These are phyloP conservation scores for Chytriomyces hyalinus DNA, from an alignment of 192 early-diverging fungal species.

Conservation along the genomic window DNA sequence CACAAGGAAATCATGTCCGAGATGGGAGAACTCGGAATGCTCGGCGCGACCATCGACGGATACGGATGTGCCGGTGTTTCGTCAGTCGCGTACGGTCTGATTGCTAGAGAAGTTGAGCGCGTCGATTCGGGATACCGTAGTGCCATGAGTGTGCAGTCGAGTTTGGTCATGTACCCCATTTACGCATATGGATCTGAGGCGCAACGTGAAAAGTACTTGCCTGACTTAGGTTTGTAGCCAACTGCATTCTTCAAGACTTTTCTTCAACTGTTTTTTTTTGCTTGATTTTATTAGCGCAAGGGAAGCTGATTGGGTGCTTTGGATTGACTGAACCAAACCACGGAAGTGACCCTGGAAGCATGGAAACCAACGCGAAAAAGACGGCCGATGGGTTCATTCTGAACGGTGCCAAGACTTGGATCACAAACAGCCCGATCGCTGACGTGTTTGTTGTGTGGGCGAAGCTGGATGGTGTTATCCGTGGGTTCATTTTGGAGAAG, in stretches of 20 bases:
- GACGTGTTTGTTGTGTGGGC: conserved; percentile 98
- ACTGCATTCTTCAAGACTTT: neutral
- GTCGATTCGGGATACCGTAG: conserved; percentile 96
- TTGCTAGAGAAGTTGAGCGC: conserved; percentile 94
- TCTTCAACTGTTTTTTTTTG: neutral
- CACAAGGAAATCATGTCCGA: conserved; percentile 90
- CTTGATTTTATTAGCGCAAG: conserved; percentile 63
- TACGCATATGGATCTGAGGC: conserved; percentile 89
- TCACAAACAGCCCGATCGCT: conserved; percentile 97
- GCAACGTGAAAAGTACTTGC: conserved; percentile 92
- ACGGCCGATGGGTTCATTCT: conserved; percentile 75
- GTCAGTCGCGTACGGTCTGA: conserved; percentile 94
- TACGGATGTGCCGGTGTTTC: conserved; percentile 98
- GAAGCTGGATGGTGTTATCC: conserved; percentile 83
- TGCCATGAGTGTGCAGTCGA: conserved; percentile 98
- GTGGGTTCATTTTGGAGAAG: conserved; percentile 94
- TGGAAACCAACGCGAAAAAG: conserved; percentile 89
- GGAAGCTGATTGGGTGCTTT: conserved; percentile 88
- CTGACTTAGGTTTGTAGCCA: conserved; percentile 66
- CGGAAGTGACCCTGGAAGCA: conserved; percentile 89
- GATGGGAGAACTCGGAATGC: conserved; percentile 90
- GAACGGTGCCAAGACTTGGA: conserved; percentile 97
- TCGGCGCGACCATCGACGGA: conserved; percentile 93
- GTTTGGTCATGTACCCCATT: conserved; percentile 98
- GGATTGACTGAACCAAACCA: conserved; percentile 98